Base-by-base conservation (phyloP, 257 asterid genomes). In the Avicennia marina region DNA sequence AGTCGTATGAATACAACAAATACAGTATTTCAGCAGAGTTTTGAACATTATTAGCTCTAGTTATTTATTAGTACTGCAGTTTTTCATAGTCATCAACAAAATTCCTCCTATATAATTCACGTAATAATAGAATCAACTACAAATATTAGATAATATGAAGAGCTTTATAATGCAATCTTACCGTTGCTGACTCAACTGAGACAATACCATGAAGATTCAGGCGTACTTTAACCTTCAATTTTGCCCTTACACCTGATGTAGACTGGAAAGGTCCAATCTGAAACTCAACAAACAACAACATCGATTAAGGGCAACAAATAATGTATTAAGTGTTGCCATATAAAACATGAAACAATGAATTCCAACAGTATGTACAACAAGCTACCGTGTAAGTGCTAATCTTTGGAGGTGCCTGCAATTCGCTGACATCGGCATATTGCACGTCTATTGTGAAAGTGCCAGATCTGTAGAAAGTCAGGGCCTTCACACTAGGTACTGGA, bases 201-300 rank as follows among this genome's bases (percentile, higher is more conserved):
- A 87, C 89, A 65, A 87, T 72, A 32, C 98, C 98, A 69, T 90
- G 98, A 62, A 86, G 77, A 75, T 79, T 87, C 63, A 90, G 59
- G 18, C 95, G 94, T 53, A 63, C 82, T 79, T 84, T 90, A 39
- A 90, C 89, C 72, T 87, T 87, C 71, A 90, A 22, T 70, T 84
- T 90, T 33, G 90, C 84, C 43, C 77, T 77, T 60, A 72, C 96
- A 24, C 85, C 81, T 39, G 74, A 77, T 2, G 72, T 24, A 19
- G 83, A 78, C 51, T 82, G 95, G 75, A 84, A 86, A 24, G 98
- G 94, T 15, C 98, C 98, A 63, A 90, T 77, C 96, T 90, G 82
- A 34, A 57, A 27, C 20, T 31, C 52, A 17, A 2, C 59, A 4
- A 47, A 38, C 12, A 36, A 12, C 24, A 63, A 47, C 2, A 54